Percentiles rank a stretch among this genome's conserved stretches.
Evolutionary conservation across 139 green algal genomes (phyloP).

Genomic region (Tetraselmis chui): DNA sequence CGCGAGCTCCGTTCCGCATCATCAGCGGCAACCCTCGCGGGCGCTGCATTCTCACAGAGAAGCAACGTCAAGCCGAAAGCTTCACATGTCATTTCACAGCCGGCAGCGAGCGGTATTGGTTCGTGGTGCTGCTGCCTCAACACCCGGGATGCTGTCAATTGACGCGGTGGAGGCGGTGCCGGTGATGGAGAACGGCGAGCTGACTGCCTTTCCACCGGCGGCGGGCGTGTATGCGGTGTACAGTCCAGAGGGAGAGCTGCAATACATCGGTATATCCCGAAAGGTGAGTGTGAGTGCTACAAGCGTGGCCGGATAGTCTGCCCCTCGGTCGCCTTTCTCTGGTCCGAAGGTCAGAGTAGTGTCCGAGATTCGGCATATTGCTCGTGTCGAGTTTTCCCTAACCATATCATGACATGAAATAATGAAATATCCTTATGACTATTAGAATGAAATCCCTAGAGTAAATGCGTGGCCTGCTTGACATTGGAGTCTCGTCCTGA

Average conservation of each 20-base stretch:
- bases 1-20: no score
- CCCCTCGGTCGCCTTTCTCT: neutral
- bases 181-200: constrained; percentile 31
- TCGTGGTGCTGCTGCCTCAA: neutral
- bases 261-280: constrained; percentile 65
- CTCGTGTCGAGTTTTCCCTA: no score
- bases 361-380: no score
- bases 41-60: no score
- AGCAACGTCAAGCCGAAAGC: no score
- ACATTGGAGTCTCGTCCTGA: no score
- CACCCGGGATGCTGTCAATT: neutral
- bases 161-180: constrained; percentile 2
- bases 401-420: no score
- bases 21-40: no score
- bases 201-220: constrained; percentile 14
- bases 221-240: constrained; percentile 72
- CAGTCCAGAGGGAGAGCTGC: constrained; percentile 34
- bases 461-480: neutral
- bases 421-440: no score
- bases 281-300: constrained; percentile 27
- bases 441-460: neutral
- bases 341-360: neutral
- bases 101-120: no score
- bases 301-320: neutral
- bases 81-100: no score